A percentile compares a stretch with the other conserved stretches of the same genome.
Conservation (phyloP, 768 basidiomycete genomes). For the Pleurotus cornucopiae region DNA sequence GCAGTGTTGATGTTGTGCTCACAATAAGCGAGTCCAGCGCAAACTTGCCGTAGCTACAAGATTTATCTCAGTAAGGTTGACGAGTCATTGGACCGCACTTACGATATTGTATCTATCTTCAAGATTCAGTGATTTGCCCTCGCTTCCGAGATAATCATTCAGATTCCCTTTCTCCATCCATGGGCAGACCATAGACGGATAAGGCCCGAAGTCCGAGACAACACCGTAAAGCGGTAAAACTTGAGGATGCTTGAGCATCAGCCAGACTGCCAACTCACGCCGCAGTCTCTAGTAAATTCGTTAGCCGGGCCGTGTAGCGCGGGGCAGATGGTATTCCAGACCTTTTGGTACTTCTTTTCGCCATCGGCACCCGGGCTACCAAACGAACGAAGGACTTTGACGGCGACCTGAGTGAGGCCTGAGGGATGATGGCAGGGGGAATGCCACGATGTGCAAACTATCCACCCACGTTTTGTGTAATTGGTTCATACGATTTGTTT, state of each 20-base stretch:
- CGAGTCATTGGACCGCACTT: not conserved
- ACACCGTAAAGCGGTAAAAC: slow-evolving; percentile 24
- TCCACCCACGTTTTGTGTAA: not conserved
- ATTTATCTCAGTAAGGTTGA: not conserved
- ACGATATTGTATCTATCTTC: slow-evolving; percentile 15
- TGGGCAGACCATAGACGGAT: slow-evolving; percentile 28
- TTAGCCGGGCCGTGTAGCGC: not conserved
- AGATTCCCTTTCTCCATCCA: slow-evolving; percentile 28
- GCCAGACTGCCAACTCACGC: slow-evolving; percentile 17
- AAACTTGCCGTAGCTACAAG: slow-evolving; percentile 5
- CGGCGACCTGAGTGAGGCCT: not conserved
- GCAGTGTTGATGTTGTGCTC: not conserved
- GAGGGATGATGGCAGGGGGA: no score
- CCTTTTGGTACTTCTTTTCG: slow-evolving; percentile 5
- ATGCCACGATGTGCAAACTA: no score
- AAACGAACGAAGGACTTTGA: slow-evolving; percentile 10
- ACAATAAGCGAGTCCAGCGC: slow-evolving; percentile 9
- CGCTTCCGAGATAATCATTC: slow-evolving; percentile 15
- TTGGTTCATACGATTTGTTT: not conserved
- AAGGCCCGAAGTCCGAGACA: slow-evolving; percentile 22
- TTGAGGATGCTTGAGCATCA: slow-evolving; percentile 17
- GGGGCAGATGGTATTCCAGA: not conserved
- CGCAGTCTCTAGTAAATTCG: slow-evolving; percentile 8
- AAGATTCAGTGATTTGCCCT: slow-evolving; percentile 11
- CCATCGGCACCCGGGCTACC: not conserved